phyloP scores from a whole-genome alignment of 2,329 filamentous ascomycete genomes.

The Emydomyces testavorans region DNA sequence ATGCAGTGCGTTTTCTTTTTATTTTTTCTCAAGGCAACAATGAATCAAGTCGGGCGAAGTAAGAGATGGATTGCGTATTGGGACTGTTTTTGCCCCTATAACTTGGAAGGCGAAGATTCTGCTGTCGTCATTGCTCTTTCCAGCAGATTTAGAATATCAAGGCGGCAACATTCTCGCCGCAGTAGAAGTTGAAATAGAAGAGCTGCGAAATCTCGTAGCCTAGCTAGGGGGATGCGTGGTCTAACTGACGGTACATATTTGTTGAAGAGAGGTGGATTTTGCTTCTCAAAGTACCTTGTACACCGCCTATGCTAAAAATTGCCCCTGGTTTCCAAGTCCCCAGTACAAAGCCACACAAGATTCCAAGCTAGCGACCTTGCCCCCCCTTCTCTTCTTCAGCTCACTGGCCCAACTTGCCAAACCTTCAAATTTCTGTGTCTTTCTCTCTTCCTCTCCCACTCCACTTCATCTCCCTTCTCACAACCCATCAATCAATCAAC shows the following conservation, averaged over 20 bases:
- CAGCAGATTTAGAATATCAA: background rate
- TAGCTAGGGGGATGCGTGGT: background rate
- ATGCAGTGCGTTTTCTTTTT: no score
- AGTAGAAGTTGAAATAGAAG: background rate
- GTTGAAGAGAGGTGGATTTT: background rate
- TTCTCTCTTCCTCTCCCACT: slow-evolving; percentile 11
- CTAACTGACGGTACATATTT: background rate
- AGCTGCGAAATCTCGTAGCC: slow-evolving; percentile 8
- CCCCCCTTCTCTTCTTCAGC: slow-evolving; percentile 7
- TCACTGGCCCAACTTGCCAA: background rate
- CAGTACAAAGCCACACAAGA: slow-evolving; percentile 8
- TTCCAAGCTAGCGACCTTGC: slow-evolving; percentile 1
- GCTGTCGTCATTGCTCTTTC: background rate
- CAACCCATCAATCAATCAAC: slow-evolving; percentile 12
- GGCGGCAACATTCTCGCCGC: slow-evolving; percentile 5
- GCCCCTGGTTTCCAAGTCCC: background rate
- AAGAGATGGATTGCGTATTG: background rate
- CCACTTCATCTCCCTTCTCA: slow-evolving; percentile 13
- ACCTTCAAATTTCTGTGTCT: slow-evolving; percentile 13
- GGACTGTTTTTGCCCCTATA: background rate
- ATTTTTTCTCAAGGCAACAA: background rate
- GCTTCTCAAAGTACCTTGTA: slow-evolving; percentile 9
- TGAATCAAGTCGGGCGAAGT: background rate
- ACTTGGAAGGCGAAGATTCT: background rate
- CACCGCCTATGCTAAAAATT: background rate